Conservation (phyloP, 1,284 basidiomycete species). For the Meira nashicola region DNA sequence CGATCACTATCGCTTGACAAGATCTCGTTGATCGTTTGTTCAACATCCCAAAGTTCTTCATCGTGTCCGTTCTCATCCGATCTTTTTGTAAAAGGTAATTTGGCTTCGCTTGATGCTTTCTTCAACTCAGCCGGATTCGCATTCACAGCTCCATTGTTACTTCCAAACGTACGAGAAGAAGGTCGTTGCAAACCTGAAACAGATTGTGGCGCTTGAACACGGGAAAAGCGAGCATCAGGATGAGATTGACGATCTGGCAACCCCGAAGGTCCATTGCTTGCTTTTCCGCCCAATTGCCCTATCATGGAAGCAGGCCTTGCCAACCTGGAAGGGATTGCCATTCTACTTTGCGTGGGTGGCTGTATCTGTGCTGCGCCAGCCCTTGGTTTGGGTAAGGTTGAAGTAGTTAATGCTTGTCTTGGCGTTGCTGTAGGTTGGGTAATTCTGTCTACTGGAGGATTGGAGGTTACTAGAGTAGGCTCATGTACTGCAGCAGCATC, state of each 20-base stretch:
- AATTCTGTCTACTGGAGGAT: constrained; percentile 9
- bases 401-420: background rate
- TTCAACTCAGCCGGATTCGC: background rate
- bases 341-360: background rate
- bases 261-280: too few species aligned
- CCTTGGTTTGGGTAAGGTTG: background rate
- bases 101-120: constrained; percentile 9
- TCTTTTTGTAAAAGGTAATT: constrained; percentile 5
- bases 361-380: background rate
- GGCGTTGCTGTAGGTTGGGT: background rate
- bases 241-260: too few species aligned
- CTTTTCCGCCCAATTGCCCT: background rate
- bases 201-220: too few species aligned
- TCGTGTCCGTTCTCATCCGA: constrained; percentile 7
- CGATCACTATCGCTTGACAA: constrained; percentile 75
- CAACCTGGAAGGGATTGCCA: constrained; percentile 23
- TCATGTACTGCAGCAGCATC: constrained; percentile 13
- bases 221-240: too few species aligned
- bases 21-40: constrained; percentile 56
- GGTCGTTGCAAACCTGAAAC: too few species aligned
- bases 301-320: constrained; percentile 20
- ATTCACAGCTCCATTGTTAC: background rate
- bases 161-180: too few species aligned
- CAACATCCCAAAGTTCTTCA: constrained; percentile 23
- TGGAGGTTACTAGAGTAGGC: constrained; percentile 15